These are phyloP conservation scores for Carex myosuroides DNA, from an alignment of 176 grass and related monocot genomes.

Conservation along the genomic window DNA sequence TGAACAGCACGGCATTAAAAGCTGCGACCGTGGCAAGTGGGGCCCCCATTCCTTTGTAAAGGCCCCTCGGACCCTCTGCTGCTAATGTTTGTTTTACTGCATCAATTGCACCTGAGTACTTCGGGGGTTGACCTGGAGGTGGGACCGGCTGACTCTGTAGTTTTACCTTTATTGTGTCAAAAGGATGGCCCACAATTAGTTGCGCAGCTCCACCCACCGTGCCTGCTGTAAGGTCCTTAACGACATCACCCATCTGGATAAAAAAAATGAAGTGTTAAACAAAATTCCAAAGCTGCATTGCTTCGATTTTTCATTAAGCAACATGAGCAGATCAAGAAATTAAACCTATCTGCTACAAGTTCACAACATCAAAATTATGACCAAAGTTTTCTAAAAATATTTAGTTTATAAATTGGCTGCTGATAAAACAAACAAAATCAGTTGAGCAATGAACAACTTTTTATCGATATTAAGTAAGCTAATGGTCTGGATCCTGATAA, in stretches of 20 bases:
- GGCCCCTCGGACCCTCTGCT: constrained; percentile 56
- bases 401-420: not conserved
- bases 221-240: constrained; percentile 78
- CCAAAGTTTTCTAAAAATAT: not conserved
- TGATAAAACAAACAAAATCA: not conserved
- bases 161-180: constrained; percentile 93
- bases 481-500: not conserved
- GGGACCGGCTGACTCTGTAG: constrained; percentile 76
- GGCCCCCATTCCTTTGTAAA: constrained; percentile 94
- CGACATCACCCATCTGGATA: constrained; percentile 66
- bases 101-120: constrained; percentile 59
- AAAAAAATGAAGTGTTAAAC: constrained; percentile 12
- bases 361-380: not conserved
- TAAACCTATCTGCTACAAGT: not conserved
- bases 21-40: constrained; percentile 87
- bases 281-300: not conserved
- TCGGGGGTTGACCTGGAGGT: constrained; percentile 45
- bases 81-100: constrained; percentile 63
- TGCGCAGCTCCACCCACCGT: constrained; percentile 71
- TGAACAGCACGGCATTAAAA: constrained; percentile 82
- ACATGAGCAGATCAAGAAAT: not conserved
- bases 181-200: constrained; percentile 77
- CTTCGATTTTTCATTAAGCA: not conserved
- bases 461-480: not conserved
- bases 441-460: not conserved